A percentile compares a stretch with the other conserved stretches of the same genome.
phyloP scores from a whole-genome alignment of 345 rosid species.

The Carallia brachiata region DNA sequence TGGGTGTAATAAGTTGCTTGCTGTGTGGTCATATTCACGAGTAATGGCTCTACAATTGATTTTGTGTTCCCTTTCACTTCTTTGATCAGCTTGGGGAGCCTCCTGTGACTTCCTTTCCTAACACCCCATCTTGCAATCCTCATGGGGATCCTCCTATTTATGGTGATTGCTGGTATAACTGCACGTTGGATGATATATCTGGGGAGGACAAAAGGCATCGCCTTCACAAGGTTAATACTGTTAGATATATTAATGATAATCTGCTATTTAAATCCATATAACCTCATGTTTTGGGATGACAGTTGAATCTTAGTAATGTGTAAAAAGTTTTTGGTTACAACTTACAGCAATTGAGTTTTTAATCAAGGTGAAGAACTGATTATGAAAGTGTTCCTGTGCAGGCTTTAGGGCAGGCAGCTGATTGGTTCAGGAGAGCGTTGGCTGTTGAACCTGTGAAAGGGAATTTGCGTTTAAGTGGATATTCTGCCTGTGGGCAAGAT shows the following conservation, averaged over 20 bases:
- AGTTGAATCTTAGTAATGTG: neutral
- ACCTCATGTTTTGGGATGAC: neutral
- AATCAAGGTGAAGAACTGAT: conserved; percentile 22
- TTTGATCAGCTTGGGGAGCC: conserved; percentile 88
- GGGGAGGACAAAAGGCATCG: conserved; percentile 84
- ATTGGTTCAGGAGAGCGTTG: conserved; percentile 87
- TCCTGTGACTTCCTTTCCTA: conserved; percentile 44
- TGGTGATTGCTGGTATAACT: conserved; percentile 97
- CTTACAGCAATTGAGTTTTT: conserved; percentile 2
- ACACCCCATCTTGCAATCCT: conserved; percentile 74
- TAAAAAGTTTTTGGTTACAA: neutral
- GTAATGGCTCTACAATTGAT: conserved; percentile 13
- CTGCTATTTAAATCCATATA: neutral
- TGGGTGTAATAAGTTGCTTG: conserved; percentile 33
- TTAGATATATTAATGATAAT: neutral
- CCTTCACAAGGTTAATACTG: conserved; percentile 67
- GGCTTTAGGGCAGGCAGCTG: conserved; percentile 95
- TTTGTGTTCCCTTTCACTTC: conserved; percentile 9
- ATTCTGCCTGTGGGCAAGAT: conserved; percentile 99
- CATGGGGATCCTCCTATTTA: conserved; percentile 69
- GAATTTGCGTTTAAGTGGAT: conserved; percentile 92
- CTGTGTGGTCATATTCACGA: neutral
- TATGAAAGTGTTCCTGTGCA: conserved; percentile 34
- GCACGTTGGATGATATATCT: conserved; percentile 88
- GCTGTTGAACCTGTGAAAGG: conserved; percentile 99